phyloP scores from a whole-genome alignment of 177 flowering plant genomes.

The Vitis hybrid region DNA sequence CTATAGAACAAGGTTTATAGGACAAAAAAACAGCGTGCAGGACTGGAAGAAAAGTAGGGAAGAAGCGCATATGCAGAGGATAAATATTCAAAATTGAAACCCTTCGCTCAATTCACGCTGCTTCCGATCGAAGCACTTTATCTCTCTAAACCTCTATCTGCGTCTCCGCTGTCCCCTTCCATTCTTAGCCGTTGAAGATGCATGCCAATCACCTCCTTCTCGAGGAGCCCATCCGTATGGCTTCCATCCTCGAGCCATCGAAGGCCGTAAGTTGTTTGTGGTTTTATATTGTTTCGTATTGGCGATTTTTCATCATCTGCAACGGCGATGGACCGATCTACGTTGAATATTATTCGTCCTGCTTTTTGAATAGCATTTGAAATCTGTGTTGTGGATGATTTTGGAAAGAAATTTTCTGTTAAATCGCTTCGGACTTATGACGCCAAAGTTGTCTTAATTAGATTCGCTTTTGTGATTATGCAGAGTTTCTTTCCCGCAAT shows the following conservation, averaged over 20 bases:
- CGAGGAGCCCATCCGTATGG: conserved; percentile 94
- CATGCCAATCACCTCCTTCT: conserved; percentile 75
- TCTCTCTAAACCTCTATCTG: not conserved
- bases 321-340: too few species aligned
- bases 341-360: too few species aligned
- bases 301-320: too few species aligned
- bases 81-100: not conserved
- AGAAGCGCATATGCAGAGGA: too few species aligned
- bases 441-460: too few species aligned
- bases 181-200: conserved; percentile 35
- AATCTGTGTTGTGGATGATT: not conserved
- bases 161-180: not conserved
- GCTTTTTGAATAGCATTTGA: not conserved
- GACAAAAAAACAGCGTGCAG: too few species aligned
- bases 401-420: not conserved
- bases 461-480: conserved; percentile 2
- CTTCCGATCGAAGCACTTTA: not conserved
- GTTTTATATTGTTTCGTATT: not conserved
- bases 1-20: too few species aligned
- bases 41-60: too few species aligned
- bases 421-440: too few species aligned
- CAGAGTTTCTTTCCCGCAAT: conserved; percentile 72
- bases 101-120: conserved; percentile 5
- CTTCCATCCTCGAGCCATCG: conserved; percentile 92
- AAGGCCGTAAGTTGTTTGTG: conserved; percentile 46